Evolutionary conservation across 768 basidiomycete species (phyloP).

Genomic region (Boletus vermiculosoides): DNA sequence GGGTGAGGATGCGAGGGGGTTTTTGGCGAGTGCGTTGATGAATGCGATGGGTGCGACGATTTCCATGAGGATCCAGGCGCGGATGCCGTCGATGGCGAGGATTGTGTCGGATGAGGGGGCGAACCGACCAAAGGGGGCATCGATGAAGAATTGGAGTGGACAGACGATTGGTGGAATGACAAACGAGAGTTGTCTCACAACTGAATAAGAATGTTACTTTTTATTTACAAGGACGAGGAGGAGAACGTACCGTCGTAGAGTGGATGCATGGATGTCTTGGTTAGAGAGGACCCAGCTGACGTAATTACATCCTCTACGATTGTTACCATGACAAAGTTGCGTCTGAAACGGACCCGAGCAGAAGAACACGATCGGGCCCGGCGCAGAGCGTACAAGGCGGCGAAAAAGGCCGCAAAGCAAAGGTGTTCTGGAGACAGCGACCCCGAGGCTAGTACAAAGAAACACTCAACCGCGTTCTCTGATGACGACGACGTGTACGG

Average conservation of each 20-base stretch:
- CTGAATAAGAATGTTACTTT: too few relatives aligned
- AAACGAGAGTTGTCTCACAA: conserved; percentile 44
- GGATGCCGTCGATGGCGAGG: conserved; percentile 57
- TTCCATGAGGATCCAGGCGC: conserved; percentile 80
- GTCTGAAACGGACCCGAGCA: conserved; percentile 61
- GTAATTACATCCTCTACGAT: background rate
- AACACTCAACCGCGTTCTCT: too few relatives aligned
- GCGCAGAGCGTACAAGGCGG: conserved; percentile 48
- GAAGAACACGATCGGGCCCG: conserved; percentile 49
- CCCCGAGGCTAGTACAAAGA: background rate
- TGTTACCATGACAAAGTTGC: conserved; percentile 44
- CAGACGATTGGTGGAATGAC: conserved; percentile 36
- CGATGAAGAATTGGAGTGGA: conserved; percentile 48
- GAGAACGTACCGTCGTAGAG: conserved; percentile 27
- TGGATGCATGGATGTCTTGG: conserved; percentile 19
- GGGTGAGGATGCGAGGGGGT: conserved; percentile 45
- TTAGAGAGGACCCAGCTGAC: conserved; percentile 14
- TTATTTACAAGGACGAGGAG: background rate
- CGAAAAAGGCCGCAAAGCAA: conserved; percentile 45
- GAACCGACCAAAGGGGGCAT: conserved; percentile 85
- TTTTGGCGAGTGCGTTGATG: conserved; percentile 45
- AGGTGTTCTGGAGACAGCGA: conserved; percentile 19
- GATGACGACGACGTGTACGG: conserved; percentile 16
- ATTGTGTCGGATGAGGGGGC: conserved; percentile 44
- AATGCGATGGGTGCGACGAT: conserved; percentile 59